Evolutionary conservation across 1,139 yeast species (phyloP), one percentile per base, ranked within the genome.

Genomic region (Geotrichum fermentans): DNA sequence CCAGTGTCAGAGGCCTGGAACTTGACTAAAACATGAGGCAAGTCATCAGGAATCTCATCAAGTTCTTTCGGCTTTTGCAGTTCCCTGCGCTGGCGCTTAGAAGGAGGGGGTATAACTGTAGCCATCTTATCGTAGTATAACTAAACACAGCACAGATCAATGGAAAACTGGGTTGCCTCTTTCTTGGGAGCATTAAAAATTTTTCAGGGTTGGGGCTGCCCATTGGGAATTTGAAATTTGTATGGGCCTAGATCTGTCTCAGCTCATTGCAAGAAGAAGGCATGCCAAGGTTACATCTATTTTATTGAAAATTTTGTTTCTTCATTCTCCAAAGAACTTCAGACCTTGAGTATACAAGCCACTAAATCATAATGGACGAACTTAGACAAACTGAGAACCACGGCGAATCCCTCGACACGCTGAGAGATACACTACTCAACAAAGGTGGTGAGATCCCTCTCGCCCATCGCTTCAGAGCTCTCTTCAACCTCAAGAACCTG

Each of bases 1-100:
- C 97, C 97, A n/a, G 96, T 82, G 62, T 90, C 98, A 11, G 95
- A 80, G 1, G 97, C 96, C 65, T 88, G 94, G 65, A 92, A 89
- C 64, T 82, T 84, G 50, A 92, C 80, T 51, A 89, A 77, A 20
- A 92, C 96, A 72, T 88, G 81, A 22, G 97, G 96, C 36, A 90
- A 69, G 60, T 87, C 94, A 1, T 68, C 73, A 1, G 97, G 97
- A 20, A 85, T 71, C 10, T 83, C 66, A 50, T 80, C 83, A 14
- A 86, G 83, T 47, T 83, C 92, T 50, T 86, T 79, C 11, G 86
- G 87, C 61, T 79, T 75, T 64, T 89, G 97, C 4, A 95, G 95
- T 57, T 78, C 86, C 61, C 81, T 79, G 68, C 79, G 85, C 66
- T 89, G 97, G 63, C 82, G 85, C 67, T 92, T 92, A 0, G 96